Base-by-base conservation (phyloP, 2,329 filamentous ascomycete species). In the Aspergillus piperis region DNA sequence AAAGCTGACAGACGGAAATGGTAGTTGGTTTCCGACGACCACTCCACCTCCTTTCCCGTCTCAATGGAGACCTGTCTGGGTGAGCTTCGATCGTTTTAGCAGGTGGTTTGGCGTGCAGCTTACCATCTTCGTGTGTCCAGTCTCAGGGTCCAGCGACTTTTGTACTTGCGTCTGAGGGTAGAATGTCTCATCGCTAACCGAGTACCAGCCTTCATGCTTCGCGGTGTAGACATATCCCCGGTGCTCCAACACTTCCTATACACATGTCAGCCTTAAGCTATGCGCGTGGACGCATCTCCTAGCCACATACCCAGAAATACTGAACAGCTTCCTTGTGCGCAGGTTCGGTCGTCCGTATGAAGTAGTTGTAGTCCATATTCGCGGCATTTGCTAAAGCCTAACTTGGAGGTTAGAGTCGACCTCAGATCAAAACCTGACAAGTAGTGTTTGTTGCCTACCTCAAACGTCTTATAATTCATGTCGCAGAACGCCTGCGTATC, bases 121-220 rank as follows among this genome's bases (percentile, higher is more conserved):
- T 74, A 85, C 89, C 86, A 92, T 91, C 63, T 90, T 88, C 70
- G 91, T 93, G 66, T 88, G 85, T 3, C 95, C 95, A 0, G 92
- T 96, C 49, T 87, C 83, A 5, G 92, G 90, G 66, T 93, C 90
- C 39, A 95, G 79, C 54, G 87, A 85, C 47, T 89, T 84, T 70
- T 92, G 86, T 25, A 98, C 86, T 70, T 88, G 81, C 6, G 86
- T 86, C 56, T 89, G 84, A 0, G 94, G 92, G 73, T 97, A 98
- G 77, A 96, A 99, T 41, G 94, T 94, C 82, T 99, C 95, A 75
- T 99, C 95, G 74, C 91, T 92, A 57, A 99, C 89, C 58, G 90
- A 95, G 75, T 99, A 99, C 95, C 95, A 99, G 1, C 95, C 95
- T 72, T 92, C 87, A 70, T 98, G 95, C 67, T 90, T 91, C 10